Evolutionary conservation across 2,329 filamentous ascomycete species (phyloP).

Genomic region (Talaromyces pinophilus): DNA sequence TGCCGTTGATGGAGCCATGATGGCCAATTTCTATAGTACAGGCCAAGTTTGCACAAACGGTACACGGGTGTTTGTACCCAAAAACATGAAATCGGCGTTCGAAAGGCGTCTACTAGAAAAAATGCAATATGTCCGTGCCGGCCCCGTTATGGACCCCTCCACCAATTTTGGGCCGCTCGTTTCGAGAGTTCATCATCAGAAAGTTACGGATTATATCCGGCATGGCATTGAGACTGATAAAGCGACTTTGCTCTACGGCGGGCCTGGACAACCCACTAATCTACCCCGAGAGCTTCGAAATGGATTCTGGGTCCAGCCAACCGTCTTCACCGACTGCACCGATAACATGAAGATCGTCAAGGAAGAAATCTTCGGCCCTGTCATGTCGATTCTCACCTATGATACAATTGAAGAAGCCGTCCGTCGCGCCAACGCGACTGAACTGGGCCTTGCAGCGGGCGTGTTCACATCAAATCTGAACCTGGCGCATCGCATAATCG

Average conservation of each 20-base stretch:
- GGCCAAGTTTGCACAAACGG: conserved; percentile 94
- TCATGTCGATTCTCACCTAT: conserved; percentile 79
- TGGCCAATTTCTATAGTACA: conserved; percentile 89
- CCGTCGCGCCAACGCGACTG: conserved; percentile 71
- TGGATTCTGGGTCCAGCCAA: conserved; percentile 84
- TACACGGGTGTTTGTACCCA: conserved; percentile 80
- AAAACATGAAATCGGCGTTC: conserved; percentile 64
- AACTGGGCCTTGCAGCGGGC: conserved; percentile 77
- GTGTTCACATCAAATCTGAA: conserved; percentile 79
- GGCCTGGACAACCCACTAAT: conserved; percentile 57
- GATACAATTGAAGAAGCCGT: conserved; percentile 69
- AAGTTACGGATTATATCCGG: conserved; percentile 74
- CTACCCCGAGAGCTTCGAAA: conserved; percentile 54
- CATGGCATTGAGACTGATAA: conserved; percentile 73
- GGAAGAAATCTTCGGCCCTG: conserved; percentile 88
- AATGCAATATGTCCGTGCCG: conserved; percentile 68
- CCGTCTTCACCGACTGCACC: conserved; percentile 81
- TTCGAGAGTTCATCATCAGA: conserved; percentile 71
- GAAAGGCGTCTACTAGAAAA: conserved; percentile 70
- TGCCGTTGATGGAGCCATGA: conserved; percentile 88
- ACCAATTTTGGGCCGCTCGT: conserved; percentile 87
- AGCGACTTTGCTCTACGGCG: conserved; percentile 73
- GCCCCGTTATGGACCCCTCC: conserved; percentile 67
- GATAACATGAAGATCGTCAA: conserved; percentile 76
- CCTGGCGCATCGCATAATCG: conserved; percentile 69